Evolutionary conservation across 306 rosid genomes (phyloP).

Genomic region (Mucuna pruriens): DNA sequence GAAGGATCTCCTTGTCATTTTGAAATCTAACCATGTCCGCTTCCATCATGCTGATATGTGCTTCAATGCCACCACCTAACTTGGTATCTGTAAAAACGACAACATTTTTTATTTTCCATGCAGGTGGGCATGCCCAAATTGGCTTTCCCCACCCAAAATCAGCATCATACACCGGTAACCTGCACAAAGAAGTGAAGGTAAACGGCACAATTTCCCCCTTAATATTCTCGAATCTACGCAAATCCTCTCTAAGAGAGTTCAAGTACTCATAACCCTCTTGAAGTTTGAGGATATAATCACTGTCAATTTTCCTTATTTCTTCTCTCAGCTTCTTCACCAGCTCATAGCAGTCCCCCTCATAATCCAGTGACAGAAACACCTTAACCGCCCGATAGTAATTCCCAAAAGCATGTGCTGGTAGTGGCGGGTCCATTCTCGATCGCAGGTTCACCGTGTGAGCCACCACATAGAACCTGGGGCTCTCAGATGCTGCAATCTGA

Average conservation of each 20-base stretch:
- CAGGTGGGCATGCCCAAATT: not conserved
- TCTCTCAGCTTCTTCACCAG: not conserved
- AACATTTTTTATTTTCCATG: not conserved
- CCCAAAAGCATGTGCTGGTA: not conserved
- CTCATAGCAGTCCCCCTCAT: not conserved
- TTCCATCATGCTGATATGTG: not conserved
- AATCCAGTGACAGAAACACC: not conserved
- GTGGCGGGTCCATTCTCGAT: not conserved
- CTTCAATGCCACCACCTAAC: not conserved
- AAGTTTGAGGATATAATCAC: not conserved
- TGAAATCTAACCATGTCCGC: not conserved
- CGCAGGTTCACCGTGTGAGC: not conserved
- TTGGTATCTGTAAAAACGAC: not conserved
- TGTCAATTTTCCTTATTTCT: not conserved
- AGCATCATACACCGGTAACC: not conserved
- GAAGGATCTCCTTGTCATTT: not conserved
- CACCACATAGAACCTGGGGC: not conserved
- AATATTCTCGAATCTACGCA: not conserved
- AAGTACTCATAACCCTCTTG: not conserved
- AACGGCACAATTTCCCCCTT: not conserved
- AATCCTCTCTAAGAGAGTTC: not conserved
- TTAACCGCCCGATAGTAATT: not conserved
- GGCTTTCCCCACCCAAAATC: not conserved
- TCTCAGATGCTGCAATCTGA: not conserved
- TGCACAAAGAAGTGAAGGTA: not conserved